Base-by-base conservation (phyloP, 495 filamentous ascomycete species). In the Sordaria brevicollis region DNA sequence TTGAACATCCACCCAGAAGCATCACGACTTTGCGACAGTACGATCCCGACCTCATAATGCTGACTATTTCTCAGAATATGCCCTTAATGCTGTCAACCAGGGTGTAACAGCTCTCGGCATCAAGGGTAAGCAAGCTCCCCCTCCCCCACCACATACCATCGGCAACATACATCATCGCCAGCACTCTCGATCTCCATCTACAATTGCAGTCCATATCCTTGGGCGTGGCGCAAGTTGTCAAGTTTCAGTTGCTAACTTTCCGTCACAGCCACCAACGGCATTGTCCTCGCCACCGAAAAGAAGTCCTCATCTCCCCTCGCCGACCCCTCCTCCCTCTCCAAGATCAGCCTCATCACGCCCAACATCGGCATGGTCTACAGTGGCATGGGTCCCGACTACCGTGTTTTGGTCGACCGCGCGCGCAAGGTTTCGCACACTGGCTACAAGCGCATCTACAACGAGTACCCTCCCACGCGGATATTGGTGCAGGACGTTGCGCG, bases 291-390 rank as follows among this genome's bases (percentile, higher is more conserved):
- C 54, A 99, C 95, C 67, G 95, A 99, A 81, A 98, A 99, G 89
- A 99, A 99, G 83, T 97, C 94, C 39, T 96, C 93, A 19, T 97
- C 95, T 4, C 93, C 94, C 62, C 91, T 97, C 77, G 94, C 93
- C 83, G 94, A 97, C 79, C 90, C 94, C 69, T 88, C 90, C 69
- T 98, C 96, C 29, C 90, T 96, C 76, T 95, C 94, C 78, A 99
- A 99, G 85, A 92, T 99, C 86, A 95, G 92, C 79, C 88, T 95
- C 75, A 92, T 99, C 84, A 98, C 96, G 49, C 95, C 95, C 71
- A 93, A 99, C 86, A 97, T 98, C 83, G 96, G 96, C 80, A 98
- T 97, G 96, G 96, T 99, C 76, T 99, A 99, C 84, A 91, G 92
- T 29, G 95, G 95, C 79, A 99, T 99, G 95, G 93, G 96, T 19